These are phyloP conservation scores for Themeda triandra DNA, from an alignment of 176 grass and related monocot genomes.

Conservation along the genomic window DNA sequence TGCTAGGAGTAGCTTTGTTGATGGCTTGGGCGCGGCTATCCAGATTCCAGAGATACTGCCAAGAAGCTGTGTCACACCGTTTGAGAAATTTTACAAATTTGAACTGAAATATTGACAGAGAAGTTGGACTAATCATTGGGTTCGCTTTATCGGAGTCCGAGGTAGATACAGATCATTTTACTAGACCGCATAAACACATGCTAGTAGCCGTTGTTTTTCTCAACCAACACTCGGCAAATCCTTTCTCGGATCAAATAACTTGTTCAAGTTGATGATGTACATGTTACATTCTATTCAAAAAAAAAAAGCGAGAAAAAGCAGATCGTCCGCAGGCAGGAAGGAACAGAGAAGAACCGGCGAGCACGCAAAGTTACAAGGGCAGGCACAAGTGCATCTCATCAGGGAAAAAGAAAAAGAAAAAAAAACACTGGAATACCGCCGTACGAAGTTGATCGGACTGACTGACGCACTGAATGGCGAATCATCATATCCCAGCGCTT, in stretches of 20 bases:
- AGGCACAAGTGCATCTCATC: background rate
- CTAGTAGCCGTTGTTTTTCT: background rate
- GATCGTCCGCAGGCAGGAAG: background rate
- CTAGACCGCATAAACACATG: background rate
- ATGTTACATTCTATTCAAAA: conserved; percentile 9
- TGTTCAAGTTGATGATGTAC: conserved; percentile 26
- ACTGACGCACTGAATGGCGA: background rate
- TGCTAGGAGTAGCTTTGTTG: background rate
- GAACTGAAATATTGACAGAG: background rate
- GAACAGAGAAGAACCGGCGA: conserved; percentile 10
- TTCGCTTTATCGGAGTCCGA: conserved; percentile 22
- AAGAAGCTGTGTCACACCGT: background rate
- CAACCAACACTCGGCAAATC: background rate
- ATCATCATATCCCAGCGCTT: background rate
- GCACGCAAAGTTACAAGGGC: conserved; percentile 35
- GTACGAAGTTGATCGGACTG: background rate
- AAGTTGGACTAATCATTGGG: background rate
- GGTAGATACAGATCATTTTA: background rate
- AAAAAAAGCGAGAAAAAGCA: background rate
- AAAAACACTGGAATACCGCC: background rate
- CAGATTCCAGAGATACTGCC: background rate
- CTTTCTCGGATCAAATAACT: background rate
- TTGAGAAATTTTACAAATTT: background rate
- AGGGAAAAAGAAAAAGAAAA: background rate
- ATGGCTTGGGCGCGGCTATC: background rate